phyloP scores from a whole-genome alignment of 2,329 filamentous ascomycete species.

The Apiospora koreana region DNA sequence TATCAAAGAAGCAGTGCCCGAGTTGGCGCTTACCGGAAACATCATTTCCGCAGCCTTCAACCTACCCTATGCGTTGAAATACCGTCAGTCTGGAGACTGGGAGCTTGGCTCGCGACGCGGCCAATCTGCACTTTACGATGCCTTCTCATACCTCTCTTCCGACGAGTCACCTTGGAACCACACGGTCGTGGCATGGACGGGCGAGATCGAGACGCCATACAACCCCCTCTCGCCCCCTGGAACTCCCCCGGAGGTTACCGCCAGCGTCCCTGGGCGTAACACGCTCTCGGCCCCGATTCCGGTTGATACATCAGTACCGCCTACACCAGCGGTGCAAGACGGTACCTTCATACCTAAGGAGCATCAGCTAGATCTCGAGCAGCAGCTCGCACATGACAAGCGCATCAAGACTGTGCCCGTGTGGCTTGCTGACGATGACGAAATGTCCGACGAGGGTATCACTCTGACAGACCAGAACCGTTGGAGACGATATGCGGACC shows the following conservation, averaged over 20 bases:
- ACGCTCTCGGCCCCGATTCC: constrained; percentile 80
- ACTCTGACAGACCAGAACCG: constrained; percentile 78
- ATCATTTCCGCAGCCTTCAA: constrained; percentile 68
- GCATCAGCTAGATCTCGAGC: constrained; percentile 73
- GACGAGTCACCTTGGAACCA: constrained; percentile 84
- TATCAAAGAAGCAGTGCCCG: constrained; percentile 56
- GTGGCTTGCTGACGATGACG: constrained; percentile 80
- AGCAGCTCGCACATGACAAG: constrained; percentile 70
- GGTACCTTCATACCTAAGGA: constrained; percentile 70
- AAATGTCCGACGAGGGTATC: constrained; percentile 67
- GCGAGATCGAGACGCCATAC: constrained; percentile 67
- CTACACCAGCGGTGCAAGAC: constrained; percentile 62
- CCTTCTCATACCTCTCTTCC: constrained; percentile 86
- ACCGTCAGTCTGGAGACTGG: constrained; percentile 61
- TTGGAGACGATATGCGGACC: constrained; percentile 89
- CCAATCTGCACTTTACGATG: constrained; percentile 90
- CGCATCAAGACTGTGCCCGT: constrained; percentile 82
- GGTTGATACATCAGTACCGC: constrained; percentile 61
- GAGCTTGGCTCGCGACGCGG: constrained; percentile 77
- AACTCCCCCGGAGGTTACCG: constrained; percentile 50
- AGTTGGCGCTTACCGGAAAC: constrained; percentile 61
- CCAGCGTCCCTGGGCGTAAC: constrained; percentile 61
- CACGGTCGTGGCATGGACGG: constrained; percentile 92
- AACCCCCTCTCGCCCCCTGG: constrained; percentile 48
- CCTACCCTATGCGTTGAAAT: constrained; percentile 60